phyloP scores from a whole-genome alignment of 768 basidiomycete species.

The Sporobolomyces roseus region DNA sequence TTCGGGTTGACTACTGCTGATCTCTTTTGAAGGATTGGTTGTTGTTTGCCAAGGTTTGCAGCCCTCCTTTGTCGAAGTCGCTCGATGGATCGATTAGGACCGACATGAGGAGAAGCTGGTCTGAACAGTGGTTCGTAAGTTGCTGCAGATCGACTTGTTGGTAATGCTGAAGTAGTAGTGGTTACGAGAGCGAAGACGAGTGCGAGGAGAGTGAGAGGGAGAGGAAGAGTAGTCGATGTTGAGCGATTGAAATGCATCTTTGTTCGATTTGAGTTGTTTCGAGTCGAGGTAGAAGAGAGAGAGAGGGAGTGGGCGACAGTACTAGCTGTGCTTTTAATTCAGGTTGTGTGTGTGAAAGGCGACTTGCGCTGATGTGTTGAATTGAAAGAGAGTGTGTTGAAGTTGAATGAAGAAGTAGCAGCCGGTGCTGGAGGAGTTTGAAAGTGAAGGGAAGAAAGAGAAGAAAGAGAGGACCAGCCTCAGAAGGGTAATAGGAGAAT shows the following conservation, averaged over 20 bases:
- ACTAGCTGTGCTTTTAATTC: conserved; percentile 26
- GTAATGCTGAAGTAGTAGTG: conserved; percentile 21
- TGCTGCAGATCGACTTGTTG: conserved; percentile 4
- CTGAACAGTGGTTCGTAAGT: conserved; percentile 32
- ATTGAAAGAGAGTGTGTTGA: neutral
- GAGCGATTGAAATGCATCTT: conserved; percentile 17
- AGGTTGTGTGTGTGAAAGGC: neutral
- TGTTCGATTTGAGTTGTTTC: too few relatives aligned
- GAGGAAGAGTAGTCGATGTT: neutral
- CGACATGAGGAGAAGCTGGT: conserved; percentile 30
- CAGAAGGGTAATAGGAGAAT: conserved; percentile 11
- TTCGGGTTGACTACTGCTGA: too few relatives aligned
- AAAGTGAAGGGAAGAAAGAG: conserved; percentile 1
- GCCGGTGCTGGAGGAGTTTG: conserved; percentile 11
- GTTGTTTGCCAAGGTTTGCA: neutral
- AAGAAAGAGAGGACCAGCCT: conserved; percentile 30
- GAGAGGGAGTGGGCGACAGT: conserved; percentile 20
- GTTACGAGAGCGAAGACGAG: conserved; percentile 25
- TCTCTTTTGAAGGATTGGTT: neutral
- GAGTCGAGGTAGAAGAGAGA: too few relatives aligned
- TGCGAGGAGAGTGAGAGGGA: conserved; percentile 26
- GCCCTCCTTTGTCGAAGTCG: conserved; percentile 37
- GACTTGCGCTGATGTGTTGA: conserved; percentile 16
- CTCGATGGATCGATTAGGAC: conserved; percentile 32
- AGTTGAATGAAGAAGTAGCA: conserved; percentile 4